phyloP scores from a whole-genome alignment of 192 early-diverging fungal genomes.

The Dimargaris xerosporica region DNA sequence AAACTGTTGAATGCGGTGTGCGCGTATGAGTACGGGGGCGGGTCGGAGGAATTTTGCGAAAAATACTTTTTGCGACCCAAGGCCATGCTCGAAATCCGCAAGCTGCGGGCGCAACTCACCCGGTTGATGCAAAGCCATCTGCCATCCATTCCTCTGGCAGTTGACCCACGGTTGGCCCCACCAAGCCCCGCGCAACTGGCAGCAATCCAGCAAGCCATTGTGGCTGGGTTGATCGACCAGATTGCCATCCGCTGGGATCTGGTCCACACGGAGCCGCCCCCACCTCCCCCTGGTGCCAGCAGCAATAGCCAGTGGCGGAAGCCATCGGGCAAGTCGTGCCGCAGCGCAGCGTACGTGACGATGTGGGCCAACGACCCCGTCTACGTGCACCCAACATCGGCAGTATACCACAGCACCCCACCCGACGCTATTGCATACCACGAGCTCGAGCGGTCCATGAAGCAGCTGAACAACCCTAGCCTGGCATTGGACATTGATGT shows the following conservation, averaged over 20 bases:
- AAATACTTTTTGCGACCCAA: slow-evolving; percentile 75
- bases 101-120: slow-evolving; percentile 61
- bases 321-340: slow-evolving; percentile 16
- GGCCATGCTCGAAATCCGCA: slow-evolving; percentile 64
- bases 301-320: slow-evolving; percentile 34
- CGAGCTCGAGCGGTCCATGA: slow-evolving; percentile 46
- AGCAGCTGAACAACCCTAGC: slow-evolving; percentile 16
- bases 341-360: slow-evolving; percentile 37
- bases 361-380: slow-evolving; percentile 66
- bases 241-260: slow-evolving; percentile 77
- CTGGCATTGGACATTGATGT: slow-evolving; percentile 4
- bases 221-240: slow-evolving; percentile 81
- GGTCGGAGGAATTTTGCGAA: slow-evolving; percentile 52
- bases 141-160: slow-evolving; percentile 34
- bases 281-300: slow-evolving; percentile 23
- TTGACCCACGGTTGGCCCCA: slow-evolving; percentile 50
- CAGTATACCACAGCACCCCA: slow-evolving; percentile 39
- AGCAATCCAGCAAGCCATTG: slow-evolving; percentile 70
- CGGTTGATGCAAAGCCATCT: slow-evolving; percentile 48
- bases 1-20: slow-evolving; percentile 78
- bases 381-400: slow-evolving; percentile 56
- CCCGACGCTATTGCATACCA: slow-evolving; percentile 57
- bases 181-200: slow-evolving; percentile 49
- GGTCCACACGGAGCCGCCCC: slow-evolving; percentile 21
- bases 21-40: slow-evolving; percentile 63